Evolutionary conservation across 2,329 filamentous ascomycete species (phyloP).

Genomic region (Gnomoniopsis smithogilvyi): DNA sequence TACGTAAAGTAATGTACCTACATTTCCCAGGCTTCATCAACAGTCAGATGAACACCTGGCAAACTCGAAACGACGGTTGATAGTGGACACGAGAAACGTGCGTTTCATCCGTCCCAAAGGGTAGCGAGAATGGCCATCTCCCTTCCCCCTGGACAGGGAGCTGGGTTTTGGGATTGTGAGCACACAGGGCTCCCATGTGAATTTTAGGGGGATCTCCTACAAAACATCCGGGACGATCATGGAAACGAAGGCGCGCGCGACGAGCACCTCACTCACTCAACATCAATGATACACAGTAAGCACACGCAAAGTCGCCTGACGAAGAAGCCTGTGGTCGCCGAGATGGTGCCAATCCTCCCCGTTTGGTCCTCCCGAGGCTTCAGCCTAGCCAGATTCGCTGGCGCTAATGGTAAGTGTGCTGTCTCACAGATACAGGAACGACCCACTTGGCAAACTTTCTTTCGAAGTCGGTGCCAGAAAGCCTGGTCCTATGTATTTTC

Average conservation of each 20-base stretch:
- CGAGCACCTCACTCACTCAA: background rate
- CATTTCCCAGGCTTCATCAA: background rate
- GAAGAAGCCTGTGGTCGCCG: too few relatives aligned
- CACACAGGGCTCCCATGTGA: background rate
- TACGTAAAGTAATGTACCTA: background rate
- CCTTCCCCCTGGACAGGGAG: background rate
- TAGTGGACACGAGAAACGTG: conserved; percentile 19
- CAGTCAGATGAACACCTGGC: background rate
- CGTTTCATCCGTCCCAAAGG: conserved; percentile 14
- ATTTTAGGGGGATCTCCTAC: background rate
- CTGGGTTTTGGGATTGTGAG: background rate
- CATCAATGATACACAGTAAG: too few relatives aligned
- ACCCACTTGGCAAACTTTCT: conserved; percentile 2
- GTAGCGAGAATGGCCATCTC: background rate
- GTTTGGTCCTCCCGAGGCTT: background rate
- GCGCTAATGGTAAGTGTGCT: background rate
- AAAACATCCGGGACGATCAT: background rate
- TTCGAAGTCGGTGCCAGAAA: background rate
- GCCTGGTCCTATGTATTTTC: too few relatives aligned
- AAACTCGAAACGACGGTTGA: conserved; percentile 12
- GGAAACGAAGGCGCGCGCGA: background rate
- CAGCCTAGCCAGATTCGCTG: background rate
- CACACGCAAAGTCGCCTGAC: too few relatives aligned
- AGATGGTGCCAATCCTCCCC: too few relatives aligned
- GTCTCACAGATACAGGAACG: background rate